Evolutionary conservation across 495 filamentous ascomycete species (phyloP).

Genomic region (Penicillium antarcticum): DNA sequence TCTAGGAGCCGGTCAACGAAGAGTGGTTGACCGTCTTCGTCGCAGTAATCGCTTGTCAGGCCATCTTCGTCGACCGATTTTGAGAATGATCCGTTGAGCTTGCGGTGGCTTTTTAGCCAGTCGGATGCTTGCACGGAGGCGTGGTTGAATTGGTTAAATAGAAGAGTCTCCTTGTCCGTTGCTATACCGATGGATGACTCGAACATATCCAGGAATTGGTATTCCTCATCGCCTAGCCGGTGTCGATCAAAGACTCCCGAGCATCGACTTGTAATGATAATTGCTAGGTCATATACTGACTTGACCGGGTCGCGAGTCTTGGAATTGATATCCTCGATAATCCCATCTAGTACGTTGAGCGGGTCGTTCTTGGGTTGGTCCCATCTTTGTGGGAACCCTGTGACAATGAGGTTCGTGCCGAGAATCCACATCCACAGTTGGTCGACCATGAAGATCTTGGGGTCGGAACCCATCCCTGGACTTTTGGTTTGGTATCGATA

Average conservation of each 20-base stretch:
- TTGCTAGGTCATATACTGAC: conserved; percentile 62
- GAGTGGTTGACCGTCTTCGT: conserved; percentile 36
- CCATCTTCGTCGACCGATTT: conserved; percentile 6
- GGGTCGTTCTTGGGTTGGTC: conserved; percentile 66
- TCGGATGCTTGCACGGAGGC: conserved; percentile 58
- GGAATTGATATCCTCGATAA: conserved; percentile 67
- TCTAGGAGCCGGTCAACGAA: conserved; percentile 66
- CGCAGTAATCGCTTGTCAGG: conserved; percentile 16
- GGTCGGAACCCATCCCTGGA: conserved; percentile 40
- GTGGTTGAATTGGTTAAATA: conserved; percentile 62
- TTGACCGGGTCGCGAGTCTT: conserved; percentile 62
- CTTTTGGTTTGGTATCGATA: conserved; percentile 56
- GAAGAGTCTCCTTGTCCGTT: conserved; percentile 59
- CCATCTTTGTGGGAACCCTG: conserved; percentile 67
- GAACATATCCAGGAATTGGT: conserved; percentile 73
- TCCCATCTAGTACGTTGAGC: conserved; percentile 60
- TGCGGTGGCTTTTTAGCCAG: conserved; percentile 60
- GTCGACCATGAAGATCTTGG: conserved; percentile 74
- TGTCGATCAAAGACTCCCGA: conserved; percentile 64
- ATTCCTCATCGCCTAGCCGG: conserved; percentile 58
- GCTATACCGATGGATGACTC: conserved; percentile 62
- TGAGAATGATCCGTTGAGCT: conserved; percentile 38
- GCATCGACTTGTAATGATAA: conserved; percentile 63
- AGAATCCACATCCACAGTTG: conserved; percentile 72
- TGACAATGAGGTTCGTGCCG: conserved; percentile 62